These are phyloP conservation scores for Penicillium corylophilum DNA, from an alignment of 2,329 filamentous ascomycete species.

Conservation along the genomic window DNA sequence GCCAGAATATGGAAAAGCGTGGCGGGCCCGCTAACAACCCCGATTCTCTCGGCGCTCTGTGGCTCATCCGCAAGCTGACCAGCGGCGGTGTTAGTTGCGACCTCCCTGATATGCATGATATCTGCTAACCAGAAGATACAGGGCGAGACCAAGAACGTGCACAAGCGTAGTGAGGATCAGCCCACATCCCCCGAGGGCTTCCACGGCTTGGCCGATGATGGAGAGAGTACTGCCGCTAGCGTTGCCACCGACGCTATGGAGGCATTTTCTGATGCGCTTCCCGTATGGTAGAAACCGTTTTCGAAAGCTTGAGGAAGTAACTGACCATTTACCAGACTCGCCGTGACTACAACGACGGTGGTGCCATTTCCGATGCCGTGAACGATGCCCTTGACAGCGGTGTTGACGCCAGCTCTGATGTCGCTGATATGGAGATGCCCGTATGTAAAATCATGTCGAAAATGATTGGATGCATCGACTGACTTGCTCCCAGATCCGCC, in stretches of 20 bases:
- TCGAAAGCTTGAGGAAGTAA: background rate
- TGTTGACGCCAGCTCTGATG: background rate
- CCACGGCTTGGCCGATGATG: background rate
- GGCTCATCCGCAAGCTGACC: slow-evolving; percentile 12
- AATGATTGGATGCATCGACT: background rate
- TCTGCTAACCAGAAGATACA: background rate
- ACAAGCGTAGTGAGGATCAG: slow-evolving; percentile 8
- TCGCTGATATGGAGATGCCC: background rate
- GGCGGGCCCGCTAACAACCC: background rate
- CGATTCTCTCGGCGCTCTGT: background rate
- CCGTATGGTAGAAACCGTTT: background rate
- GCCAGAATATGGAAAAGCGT: slow-evolving; percentile 1
- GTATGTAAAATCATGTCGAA: background rate
- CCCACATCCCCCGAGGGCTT: background rate
- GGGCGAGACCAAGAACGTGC: slow-evolving; percentile 8
- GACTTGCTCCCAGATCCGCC: background rate
- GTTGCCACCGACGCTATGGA: background rate
- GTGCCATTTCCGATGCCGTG: background rate
- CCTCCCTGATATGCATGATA: background rate
- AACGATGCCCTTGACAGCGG: background rate
- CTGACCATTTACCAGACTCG: background rate
- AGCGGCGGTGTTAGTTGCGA: slow-evolving; percentile 10
- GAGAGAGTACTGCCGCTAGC: background rate
- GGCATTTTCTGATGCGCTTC: background rate
- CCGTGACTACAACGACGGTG: background rate